Conservation (phyloP, 768 basidiomycete genomes). For the Phanerochaete sordida region DNA sequence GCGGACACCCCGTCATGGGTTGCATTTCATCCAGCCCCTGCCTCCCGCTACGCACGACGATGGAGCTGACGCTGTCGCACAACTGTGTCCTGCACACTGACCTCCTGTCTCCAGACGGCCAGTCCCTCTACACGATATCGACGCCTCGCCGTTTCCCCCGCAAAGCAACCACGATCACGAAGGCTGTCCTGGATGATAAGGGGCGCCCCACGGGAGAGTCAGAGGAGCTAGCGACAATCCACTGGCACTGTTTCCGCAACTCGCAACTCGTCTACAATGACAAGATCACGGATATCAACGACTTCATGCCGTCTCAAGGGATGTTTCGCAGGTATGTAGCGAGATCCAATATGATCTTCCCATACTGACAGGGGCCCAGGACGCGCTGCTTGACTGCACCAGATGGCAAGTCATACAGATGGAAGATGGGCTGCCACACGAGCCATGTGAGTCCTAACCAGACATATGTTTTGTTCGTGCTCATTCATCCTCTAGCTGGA, state of each 20-base stretch:
- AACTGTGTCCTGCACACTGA: background rate
- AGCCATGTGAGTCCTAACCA: background rate
- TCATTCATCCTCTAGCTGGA: background rate
- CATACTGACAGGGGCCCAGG: background rate
- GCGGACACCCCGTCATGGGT: too few relatives aligned
- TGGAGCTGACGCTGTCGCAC: background rate
- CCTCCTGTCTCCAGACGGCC: background rate
- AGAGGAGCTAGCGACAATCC: constrained; percentile 7
- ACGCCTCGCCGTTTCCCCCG: background rate
- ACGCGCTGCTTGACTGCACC: constrained; percentile 1
- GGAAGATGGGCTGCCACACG: background rate
- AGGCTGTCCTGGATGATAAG: background rate
- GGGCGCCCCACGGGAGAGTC: background rate
- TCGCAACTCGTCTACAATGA: constrained; percentile 3
- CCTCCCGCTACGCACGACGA: background rate
- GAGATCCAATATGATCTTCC: background rate
- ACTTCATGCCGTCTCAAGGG: background rate
- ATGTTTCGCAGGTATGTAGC: background rate
- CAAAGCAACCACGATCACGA: background rate
- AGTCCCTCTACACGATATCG: background rate
- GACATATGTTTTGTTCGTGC: background rate
- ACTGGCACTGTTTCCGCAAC: constrained; percentile 4
- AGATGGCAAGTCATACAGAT: constrained; percentile 7
- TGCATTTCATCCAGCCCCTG: too few relatives aligned
- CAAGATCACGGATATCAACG: background rate